A percentile compares a stretch with the other conserved stretches of the same genome.
These are phyloP conservation scores for Pyronema domesticum DNA, from an alignment of 495 filamentous ascomycete genomes.

Conservation along the genomic window DNA sequence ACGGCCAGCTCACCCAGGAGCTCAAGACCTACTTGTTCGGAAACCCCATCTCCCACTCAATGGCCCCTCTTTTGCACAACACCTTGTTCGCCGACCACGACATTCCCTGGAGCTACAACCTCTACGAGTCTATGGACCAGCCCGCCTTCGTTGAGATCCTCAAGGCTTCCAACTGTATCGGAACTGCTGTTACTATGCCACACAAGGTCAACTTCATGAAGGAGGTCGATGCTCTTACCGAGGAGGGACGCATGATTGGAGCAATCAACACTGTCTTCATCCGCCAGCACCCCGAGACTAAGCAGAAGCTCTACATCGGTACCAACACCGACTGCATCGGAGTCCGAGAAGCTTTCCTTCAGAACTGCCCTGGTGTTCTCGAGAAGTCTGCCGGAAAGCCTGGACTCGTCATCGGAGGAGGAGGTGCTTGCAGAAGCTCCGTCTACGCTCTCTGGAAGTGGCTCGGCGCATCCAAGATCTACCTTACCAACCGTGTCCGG, in stretches of 20 bases:
- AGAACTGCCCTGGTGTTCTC: constrained; percentile 34
- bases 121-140: constrained; percentile 37
- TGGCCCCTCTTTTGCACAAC: constrained; percentile 51
- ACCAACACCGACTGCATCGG: constrained; percentile 65
- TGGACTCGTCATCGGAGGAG: constrained; percentile 37
- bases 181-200: constrained; percentile 58
- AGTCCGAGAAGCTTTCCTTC: constrained; percentile 47
- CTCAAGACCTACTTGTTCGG: constrained; percentile 28
- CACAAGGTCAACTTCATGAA: constrained; percentile 53
- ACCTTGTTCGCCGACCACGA: constrained; percentile 42
- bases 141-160: constrained; percentile 34
- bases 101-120: constrained; percentile 45
- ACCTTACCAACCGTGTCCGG: constrained; percentile 50
- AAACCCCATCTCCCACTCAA: constrained; percentile 45
- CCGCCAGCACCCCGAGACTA: constrained; percentile 28
- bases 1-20: neutral
- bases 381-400: constrained; percentile 11
- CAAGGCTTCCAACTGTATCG: constrained; percentile 37
- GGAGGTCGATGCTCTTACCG: constrained; percentile 48
- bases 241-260: constrained; percentile 47
- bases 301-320: constrained; percentile 34
- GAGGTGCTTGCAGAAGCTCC: constrained; percentile 50
- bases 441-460: constrained; percentile 50
- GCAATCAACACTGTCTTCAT: constrained; percentile 61
- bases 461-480: constrained; percentile 46